Conservation (phyloP, 2,329 filamentous ascomycete species). For the Clarireedia paspali region DNA sequence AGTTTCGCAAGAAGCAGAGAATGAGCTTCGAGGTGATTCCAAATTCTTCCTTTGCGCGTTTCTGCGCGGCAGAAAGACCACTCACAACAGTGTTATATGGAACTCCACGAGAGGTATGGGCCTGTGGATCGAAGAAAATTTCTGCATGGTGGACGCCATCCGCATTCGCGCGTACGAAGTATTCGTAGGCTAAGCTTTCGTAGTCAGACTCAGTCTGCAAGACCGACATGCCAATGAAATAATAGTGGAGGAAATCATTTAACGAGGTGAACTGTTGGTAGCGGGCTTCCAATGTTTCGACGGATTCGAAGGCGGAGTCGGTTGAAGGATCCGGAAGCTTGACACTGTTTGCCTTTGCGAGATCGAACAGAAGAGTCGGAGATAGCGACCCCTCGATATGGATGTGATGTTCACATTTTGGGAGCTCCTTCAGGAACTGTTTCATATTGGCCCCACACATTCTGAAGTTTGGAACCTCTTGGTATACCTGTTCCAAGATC, state of each 20-base stretch:
- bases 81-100: conserved; percentile 53
- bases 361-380: conserved; percentile 59
- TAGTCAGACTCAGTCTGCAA: conserved; percentile 61
- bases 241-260: conserved; percentile 72
- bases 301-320: conserved; percentile 56
- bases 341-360: conserved; percentile 61
- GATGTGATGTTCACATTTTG: conserved; percentile 77
- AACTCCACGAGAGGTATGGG: conserved; percentile 58
- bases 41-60: conserved; percentile 53
- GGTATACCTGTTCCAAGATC: neutral
- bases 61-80: conserved; percentile 54
- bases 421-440: conserved; percentile 55
- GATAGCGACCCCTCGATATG: conserved; percentile 72
- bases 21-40: conserved; percentile 59
- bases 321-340: conserved; percentile 45
- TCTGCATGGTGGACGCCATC: conserved; percentile 67
- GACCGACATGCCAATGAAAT: conserved; percentile 69
- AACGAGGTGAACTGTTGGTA: conserved; percentile 63
- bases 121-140: conserved; percentile 76
- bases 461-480: conserved; percentile 5
- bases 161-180: conserved; percentile 55
- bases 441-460: conserved; percentile 23
- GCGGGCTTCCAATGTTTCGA: conserved; percentile 49
- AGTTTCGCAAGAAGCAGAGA: conserved; percentile 64
- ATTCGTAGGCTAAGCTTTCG: conserved; percentile 62